Base-by-base conservation (phyloP, 1,139 yeast species). In the Taphrina flavorubra region DNA sequence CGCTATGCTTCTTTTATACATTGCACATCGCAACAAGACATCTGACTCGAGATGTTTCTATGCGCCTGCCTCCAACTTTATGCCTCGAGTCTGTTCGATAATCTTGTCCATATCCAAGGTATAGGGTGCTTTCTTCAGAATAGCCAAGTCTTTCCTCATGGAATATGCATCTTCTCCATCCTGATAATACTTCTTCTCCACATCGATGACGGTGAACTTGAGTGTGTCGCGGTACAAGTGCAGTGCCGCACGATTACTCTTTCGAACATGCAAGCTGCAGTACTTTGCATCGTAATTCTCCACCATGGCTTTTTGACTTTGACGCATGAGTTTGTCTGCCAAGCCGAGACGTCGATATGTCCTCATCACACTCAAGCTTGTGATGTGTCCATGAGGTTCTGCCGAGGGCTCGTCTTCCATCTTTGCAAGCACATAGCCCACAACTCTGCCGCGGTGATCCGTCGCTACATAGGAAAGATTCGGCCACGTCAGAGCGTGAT, bases 141-240 rank as follows among this genome's bases (percentile, higher is more conserved):
- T 37, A 47, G 37, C 36, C 44, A 67, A 40, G 39, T 56, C 67
- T 46, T 56, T 64, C 37, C 63, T 46, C 67, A 61, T 67, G 16
- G 96, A 89, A 78, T 92, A 94, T n/a, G 99, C 99, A 80, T 95
- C 98, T 78, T 95, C 99, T 37, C 97, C 97, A 78, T 94, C 98
- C 70, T 94, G 97, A 77, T 94, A 94, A 78, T 95, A 94, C 25
- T 89, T 84, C 74, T 86, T 89, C 75, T 92, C 97, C 70, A 94
- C 87, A 60, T 88, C 86, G 69, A 88, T 83, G 59, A 91, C 94
- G 75, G 86, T 92, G 77, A 95, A 94, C 72, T 85, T 82, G 72
- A 95, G 83, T 5, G 97, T 89, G 76, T 91, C 97, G 77, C 89
- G 84, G 81, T 94, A 94, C 72, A 94, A 83, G 79, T 92, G 97